Base-by-base conservation (phyloP, 2,329 filamentous ascomycete genomes). In the Fusarium zealandicum region DNA sequence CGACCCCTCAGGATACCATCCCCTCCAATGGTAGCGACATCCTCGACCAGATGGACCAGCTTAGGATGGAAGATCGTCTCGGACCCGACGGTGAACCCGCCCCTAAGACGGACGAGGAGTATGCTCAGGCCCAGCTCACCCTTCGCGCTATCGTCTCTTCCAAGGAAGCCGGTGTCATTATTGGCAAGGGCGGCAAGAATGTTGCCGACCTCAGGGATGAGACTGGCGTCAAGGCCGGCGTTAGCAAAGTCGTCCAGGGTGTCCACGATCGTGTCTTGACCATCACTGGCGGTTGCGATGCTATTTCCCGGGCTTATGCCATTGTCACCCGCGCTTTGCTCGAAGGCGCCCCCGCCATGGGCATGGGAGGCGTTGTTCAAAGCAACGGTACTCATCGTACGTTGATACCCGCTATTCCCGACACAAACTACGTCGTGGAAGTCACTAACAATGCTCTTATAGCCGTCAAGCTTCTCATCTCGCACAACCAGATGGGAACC, bases 401-500 rank as follows among this genome's bases (percentile, higher is more conserved):
- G 67, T 70, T 25, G 38, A 25, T 37, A 28, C 17, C 32, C 4
- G 14, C 11, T 25, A 13, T 5, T 9, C 17, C 20, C 28, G 16
- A 31, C 28, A 14, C 13, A 35, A 9, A 18, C 14, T n/a, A 22
- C 20, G 18, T 20, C 22, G 33, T 41, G 11, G 20, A 30, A 13
- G 18, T 20, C 18, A 43, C 61, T 69, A 49, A 68, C 60, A 30
- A 20, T 13, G 7, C 22, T 38, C 22, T 13, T 57, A 17, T 65
- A 99, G 95, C 95, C 57, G 90, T 99, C 75, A 96, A 96, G 72
- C 88, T 99, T 27, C 88, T 99, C 73, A 98, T 99, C 76, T 99
- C 95, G 28, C 93, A 99, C 81, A 98, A 98, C 76, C 95, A 99
- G 78, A 99, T 99, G 95, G 95, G 95, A 59, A 99, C 95, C 69